A percentile compares a stretch with the other conserved stretches of the same genome.
Conservation (phyloP, 23 red algal genomes). For the Chondrus crispus region DNA sequence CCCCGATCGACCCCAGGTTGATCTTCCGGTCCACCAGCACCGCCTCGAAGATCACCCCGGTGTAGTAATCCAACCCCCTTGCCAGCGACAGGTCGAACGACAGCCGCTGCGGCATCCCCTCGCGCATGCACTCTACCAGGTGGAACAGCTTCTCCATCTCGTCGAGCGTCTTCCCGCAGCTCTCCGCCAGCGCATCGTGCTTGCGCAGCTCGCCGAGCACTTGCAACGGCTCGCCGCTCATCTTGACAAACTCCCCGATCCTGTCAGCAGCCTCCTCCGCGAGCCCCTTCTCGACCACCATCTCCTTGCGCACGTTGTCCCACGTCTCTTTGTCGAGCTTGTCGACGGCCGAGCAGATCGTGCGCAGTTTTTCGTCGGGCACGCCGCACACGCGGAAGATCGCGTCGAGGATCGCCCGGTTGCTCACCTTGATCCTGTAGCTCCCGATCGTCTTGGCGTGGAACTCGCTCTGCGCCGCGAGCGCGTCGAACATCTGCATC, state of each 20-base stretch:
- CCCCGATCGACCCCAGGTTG: slow-evolving; percentile 88
- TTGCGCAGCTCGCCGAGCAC: slow-evolving; percentile 59
- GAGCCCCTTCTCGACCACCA: slow-evolving; percentile 89
- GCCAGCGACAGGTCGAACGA: slow-evolving; percentile 86
- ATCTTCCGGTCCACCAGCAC: slow-evolving; percentile 64
- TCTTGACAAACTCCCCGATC: slow-evolving; percentile 72
- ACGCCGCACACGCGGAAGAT: slow-evolving; percentile 94
- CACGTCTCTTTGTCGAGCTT: slow-evolving; percentile 96
- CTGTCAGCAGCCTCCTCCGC: slow-evolving; percentile 58
- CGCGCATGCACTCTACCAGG: slow-evolving; percentile 70
- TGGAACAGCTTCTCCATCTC: slow-evolving; percentile 84
- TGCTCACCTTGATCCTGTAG: slow-evolving; percentile 88
- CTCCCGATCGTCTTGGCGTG: slow-evolving; percentile 53
- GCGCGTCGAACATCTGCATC: slow-evolving; percentile 85
- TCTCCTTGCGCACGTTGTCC: slow-evolving; percentile 79
- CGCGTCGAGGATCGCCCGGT: slow-evolving; percentile 82
- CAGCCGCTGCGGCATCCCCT: slow-evolving; percentile 23
- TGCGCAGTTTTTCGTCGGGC: slow-evolving; percentile 73
- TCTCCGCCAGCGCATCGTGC: slow-evolving; percentile 25
- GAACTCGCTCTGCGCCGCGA: slow-evolving; percentile 60
- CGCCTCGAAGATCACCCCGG: slow-evolving; percentile 97
- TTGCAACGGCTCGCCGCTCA: slow-evolving; percentile 41
- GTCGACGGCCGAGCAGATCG: slow-evolving; percentile 93
- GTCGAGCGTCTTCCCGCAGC: slow-evolving; percentile 53
- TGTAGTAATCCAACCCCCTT: slow-evolving; percentile 98